Conservation (phyloP, 495 filamentous ascomycete species). For the Durotheca rogersii region DNA sequence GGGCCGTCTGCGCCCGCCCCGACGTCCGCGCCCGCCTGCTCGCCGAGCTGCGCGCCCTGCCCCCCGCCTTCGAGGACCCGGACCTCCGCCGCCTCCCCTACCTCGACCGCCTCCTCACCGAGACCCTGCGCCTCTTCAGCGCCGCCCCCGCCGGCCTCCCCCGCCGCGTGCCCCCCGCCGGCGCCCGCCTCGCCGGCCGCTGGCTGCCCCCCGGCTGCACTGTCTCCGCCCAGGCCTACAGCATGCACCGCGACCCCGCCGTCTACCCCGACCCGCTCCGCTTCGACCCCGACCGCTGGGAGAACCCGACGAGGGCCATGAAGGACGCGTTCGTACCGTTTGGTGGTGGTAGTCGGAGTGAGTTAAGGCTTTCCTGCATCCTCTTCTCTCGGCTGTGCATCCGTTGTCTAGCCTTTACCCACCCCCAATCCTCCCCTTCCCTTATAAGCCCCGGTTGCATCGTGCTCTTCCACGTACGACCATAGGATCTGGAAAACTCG, state of each 20-base stretch:
- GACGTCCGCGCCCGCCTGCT: conserved; percentile 41
- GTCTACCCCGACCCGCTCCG: conserved; percentile 39
- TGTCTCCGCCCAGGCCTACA: conserved; percentile 43
- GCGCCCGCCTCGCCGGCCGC: conserved; percentile 26
- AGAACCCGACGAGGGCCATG: conserved; percentile 48
- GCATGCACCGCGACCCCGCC: conserved; percentile 39
- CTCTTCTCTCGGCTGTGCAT: conserved; percentile 16
- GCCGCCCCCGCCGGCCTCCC: conserved; percentile 46
- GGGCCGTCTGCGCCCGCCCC: conserved; percentile 31
- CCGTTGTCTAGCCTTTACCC: no score
- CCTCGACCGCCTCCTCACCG: conserved; percentile 55
- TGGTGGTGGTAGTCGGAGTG: conserved; percentile 47
- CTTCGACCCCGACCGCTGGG: conserved; percentile 36
- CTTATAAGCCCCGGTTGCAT: no score
- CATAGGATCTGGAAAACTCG: no score
- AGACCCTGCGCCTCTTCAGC: conserved; percentile 58
- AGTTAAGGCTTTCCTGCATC: conserved; percentile 3
- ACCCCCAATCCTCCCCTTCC: not conserved
- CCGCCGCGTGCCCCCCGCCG: conserved; percentile 27
- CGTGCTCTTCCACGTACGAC: no score
- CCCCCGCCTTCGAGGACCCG: conserved; percentile 40
- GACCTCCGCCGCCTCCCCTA: conserved; percentile 46
- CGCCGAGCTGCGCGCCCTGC: conserved; percentile 41
- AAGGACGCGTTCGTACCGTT: conserved; percentile 56
- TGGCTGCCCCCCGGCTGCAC: conserved; percentile 30